A percentile compares a stretch with the other conserved stretches of the same genome.
phyloP scores from a whole-genome alignment of 2,329 filamentous ascomycete genomes.

The Colletotrichum tofieldiae region DNA sequence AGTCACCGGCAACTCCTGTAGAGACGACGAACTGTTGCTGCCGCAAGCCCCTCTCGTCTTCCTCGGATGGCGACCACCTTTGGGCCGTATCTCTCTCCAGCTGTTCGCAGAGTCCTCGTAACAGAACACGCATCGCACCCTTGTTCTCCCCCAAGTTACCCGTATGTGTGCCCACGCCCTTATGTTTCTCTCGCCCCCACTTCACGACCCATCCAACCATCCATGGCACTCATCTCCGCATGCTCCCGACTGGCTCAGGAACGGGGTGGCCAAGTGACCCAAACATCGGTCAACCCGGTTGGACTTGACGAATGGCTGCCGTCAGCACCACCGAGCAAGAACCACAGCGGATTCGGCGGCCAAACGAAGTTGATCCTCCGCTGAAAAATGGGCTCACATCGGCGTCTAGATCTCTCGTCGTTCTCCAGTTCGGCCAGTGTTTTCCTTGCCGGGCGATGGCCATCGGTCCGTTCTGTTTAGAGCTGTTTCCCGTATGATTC shows the following conservation, averaged over 20 bases:
- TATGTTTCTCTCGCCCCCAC: constrained; percentile 14
- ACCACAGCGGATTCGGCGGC: neutral
- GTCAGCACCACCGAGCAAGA: constrained; percentile 1
- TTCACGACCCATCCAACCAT: neutral
- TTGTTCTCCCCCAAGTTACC: neutral
- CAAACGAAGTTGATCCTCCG: constrained; percentile 6
- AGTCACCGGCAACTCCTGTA: neutral
- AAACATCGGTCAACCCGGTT: constrained; percentile 36
- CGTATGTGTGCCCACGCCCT: neutral
- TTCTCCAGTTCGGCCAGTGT: neutral
- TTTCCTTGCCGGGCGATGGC: neutral
- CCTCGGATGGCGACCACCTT: neutral
- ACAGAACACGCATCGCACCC: neutral
- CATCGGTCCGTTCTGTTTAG: neutral
- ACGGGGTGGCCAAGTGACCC: constrained; percentile 33
- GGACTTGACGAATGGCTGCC: constrained; percentile 28
- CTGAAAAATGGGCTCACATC: neutral
- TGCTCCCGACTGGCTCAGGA: constrained; percentile 39
- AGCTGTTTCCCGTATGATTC: neutral
- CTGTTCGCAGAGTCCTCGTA: constrained; percentile 3
- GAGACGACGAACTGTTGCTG: neutral
- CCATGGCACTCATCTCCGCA: constrained; percentile 22
- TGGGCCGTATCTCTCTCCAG: neutral
- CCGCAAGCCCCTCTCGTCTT: neutral
- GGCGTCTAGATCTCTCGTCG: constrained; percentile 4